Evolutionary conservation across 2,329 filamentous ascomycete genomes (phyloP).

Genomic region (Fusarium sublunatum): DNA sequence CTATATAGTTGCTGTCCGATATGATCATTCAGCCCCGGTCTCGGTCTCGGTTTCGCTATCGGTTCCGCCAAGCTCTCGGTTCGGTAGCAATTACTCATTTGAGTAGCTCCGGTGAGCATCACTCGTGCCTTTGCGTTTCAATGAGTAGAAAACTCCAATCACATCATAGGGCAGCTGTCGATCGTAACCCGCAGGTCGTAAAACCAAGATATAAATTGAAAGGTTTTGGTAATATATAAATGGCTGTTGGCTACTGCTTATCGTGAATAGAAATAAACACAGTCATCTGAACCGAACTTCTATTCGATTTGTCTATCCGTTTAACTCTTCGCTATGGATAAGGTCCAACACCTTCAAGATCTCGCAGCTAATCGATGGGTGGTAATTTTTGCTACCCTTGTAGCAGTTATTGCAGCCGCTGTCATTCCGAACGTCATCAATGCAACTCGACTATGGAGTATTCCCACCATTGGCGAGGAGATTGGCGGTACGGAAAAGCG

Average conservation of each 20-base stretch:
- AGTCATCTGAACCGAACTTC: no score
- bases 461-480: constrained; percentile 17
- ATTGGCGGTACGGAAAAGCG: constrained; percentile 21
- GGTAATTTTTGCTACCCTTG: not conserved
- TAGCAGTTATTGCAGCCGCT: not conserved
- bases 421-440: not conserved
- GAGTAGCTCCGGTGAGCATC: not conserved
- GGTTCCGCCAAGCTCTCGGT: not conserved
- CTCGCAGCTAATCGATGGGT: constrained; percentile 8
- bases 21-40: not conserved
- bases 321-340: constrained; percentile 3
- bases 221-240: not conserved
- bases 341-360: not conserved
- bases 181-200: not conserved
- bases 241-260: not conserved
- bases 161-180: not conserved
- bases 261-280: not conserved
- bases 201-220: no score
- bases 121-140: not conserved
- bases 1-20: no score
- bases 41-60: not conserved
- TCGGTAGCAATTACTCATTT: not conserved
- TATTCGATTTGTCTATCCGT: no score
- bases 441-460: constrained; percentile 1
- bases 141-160: not conserved